Evolutionary conservation across 345 rosid genomes (phyloP), one percentile per base, ranked within the genome.

Genomic region (Corchorus olitorius): DNA sequence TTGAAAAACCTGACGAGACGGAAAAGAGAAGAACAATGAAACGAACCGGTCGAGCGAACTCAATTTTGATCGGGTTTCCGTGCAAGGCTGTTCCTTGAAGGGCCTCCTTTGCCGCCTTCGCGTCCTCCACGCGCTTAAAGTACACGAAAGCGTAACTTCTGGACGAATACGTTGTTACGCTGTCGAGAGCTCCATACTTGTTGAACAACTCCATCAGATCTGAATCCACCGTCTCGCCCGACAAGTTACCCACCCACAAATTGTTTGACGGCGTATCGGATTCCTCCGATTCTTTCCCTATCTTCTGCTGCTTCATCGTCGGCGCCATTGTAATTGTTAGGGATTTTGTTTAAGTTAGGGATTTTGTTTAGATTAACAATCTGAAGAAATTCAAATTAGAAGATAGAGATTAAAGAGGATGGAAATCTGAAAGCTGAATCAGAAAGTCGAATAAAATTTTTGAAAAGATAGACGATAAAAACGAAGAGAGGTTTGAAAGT

Each of bases 31-130:
- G 93, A 78, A 91, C 97, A 78, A 96, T 97, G 80, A 96, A 78
- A 96, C 99, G 75, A 96, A 96, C 99, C 98, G 97, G 98, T 84
- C 97, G 86, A n/a, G 98, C 97, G 85, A 85, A 96, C 92, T 93
- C 97, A 89, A 93, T 92, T 75, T 88, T 96, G 64, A 96, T 80
- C 67, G 77, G 84, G 69, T 43, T 86, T 16, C 99, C 98, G 54
- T 86, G 88, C 54, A 93, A 62, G 35, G 62, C 5, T 27, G 83
- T 69, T 17, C 97, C 97, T 78, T 96, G 98, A 11, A 96, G 89
- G 4, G 91, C 84, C 8, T 88, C 91, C 83, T 86, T 92, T 4
- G 99, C 99, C 5, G 89, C 87, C 17, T 78, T 85, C 27, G 99
- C 98, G 59, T 96, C 97, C 77, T 93, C 99, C 22, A 84, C 90